Conservation (phyloP, 2,329 filamentous ascomycete genomes). For the Fusarium subglutinans region DNA sequence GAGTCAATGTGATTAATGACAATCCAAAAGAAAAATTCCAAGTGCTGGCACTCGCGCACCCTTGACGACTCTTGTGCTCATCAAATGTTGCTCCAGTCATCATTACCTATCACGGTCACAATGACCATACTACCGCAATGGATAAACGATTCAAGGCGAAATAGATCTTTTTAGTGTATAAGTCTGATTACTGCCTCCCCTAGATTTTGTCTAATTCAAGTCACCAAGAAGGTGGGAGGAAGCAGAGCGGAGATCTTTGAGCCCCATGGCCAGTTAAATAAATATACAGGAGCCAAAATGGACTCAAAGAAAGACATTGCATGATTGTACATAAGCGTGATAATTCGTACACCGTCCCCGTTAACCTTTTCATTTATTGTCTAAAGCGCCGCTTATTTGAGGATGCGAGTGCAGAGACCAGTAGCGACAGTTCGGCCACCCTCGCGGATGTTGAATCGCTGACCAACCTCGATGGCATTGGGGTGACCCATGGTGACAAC, state of each 20-base stretch:
- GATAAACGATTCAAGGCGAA: not conserved
- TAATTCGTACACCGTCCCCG: slow-evolving; percentile 40
- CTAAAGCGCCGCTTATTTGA: slow-evolving; percentile 56
- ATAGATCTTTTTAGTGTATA: slow-evolving; percentile 34
- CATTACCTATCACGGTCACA: not conserved
- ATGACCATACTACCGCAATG: not conserved
- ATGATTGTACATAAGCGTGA: slow-evolving; percentile 42
- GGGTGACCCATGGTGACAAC: slow-evolving; percentile 85
- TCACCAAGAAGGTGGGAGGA: slow-evolving; percentile 51
- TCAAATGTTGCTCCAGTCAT: not conserved
- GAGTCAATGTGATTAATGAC: slow-evolving; percentile 32
- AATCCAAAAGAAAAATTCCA: slow-evolving; percentile 23
- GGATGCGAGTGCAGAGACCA: slow-evolving; percentile 80
- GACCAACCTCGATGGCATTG: slow-evolving; percentile 87
- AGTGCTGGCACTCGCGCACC: not conserved
- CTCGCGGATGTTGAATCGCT: slow-evolving; percentile 98
- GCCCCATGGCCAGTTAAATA: slow-evolving; percentile 43
- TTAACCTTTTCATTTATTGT: slow-evolving; percentile 21
- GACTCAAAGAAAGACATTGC: slow-evolving; percentile 44
- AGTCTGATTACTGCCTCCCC: slow-evolving; percentile 45
- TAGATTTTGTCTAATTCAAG: slow-evolving; percentile 47
- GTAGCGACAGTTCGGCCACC: slow-evolving; percentile 91
- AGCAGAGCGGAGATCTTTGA: slow-evolving; percentile 55
- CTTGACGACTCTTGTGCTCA: not conserved
- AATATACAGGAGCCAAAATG: slow-evolving; percentile 51